phyloP scores from a whole-genome alignment of 148 eudicot species.

The Pouteria glomerata region DNA sequence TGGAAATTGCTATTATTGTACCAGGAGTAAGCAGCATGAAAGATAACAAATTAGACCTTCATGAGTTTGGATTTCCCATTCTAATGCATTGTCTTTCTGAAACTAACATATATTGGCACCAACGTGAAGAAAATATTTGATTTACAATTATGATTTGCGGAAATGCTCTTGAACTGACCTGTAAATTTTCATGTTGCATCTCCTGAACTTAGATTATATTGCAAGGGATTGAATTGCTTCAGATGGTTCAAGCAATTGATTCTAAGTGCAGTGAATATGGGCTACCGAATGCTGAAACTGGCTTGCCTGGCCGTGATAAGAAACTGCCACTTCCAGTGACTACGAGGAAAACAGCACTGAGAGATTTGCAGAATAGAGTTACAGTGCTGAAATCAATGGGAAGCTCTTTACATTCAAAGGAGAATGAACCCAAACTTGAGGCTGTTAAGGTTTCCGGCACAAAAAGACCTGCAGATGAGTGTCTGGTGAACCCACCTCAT shows the following conservation, averaged over 20 bases:
- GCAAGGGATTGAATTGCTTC: slow-evolving; percentile 13
- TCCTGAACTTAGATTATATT: slow-evolving; percentile 7
- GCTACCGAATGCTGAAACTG: slow-evolving; percentile 32
- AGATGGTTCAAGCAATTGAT: slow-evolving; percentile 46
- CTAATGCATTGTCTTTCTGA: background rate
- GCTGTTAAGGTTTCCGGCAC: slow-evolving; percentile 39
- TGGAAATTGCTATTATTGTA: no score
- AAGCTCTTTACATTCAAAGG: slow-evolving; percentile 34
- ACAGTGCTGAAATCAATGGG: slow-evolving; percentile 35
- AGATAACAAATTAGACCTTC: background rate
- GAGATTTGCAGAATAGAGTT: slow-evolving; percentile 51
- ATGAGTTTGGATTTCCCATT: background rate
- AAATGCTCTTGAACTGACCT: background rate
- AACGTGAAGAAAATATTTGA: background rate
- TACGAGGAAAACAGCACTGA: slow-evolving; percentile 48
- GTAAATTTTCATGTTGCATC: background rate
- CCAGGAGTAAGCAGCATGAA: background rate
- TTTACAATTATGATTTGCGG: background rate
- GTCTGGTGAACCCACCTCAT: slow-evolving; percentile 23
- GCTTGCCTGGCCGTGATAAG: slow-evolving; percentile 37
- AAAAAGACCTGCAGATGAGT: slow-evolving; percentile 44
- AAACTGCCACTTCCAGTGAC: slow-evolving; percentile 33
- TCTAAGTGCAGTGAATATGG: slow-evolving; percentile 37
- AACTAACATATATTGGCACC: background rate
- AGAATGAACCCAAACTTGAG: slow-evolving; percentile 31